Evolutionary conservation across 805 yeast genomes (phyloP).

Genomic region (Lipomyces spencermartinsiae): DNA sequence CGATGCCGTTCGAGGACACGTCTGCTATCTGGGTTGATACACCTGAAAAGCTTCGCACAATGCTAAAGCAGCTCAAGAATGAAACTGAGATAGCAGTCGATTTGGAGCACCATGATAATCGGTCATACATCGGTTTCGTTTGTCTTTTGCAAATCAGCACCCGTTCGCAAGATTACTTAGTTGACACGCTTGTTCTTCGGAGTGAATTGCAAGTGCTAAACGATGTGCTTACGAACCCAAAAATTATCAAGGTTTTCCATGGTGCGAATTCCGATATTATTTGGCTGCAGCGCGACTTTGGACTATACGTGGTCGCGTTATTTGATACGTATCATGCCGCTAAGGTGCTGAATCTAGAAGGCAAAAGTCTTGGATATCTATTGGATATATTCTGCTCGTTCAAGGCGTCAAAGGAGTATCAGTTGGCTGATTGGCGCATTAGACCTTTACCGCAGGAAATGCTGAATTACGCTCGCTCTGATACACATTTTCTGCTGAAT

Average conservation of each 20-base stretch:
- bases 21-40: constrained; percentile 71
- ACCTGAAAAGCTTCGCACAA: constrained; percentile 54
- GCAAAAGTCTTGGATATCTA: constrained; percentile 81
- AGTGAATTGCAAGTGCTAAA: constrained; percentile 73
- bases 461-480: constrained; percentile 88
- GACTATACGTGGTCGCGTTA: constrained; percentile 83
- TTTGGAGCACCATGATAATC: constrained; percentile 92
- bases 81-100: constrained; percentile 84
- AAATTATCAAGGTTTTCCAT: constrained; percentile 84
- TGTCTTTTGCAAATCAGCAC: constrained; percentile 92
- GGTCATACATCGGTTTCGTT: constrained; percentile 88
- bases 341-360: constrained; percentile 75
- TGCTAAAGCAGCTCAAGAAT: constrained; percentile 60
- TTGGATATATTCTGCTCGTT: constrained; percentile 81
- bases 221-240: constrained; percentile 78
- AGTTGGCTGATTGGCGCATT: constrained; percentile 94
- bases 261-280: constrained; percentile 97
- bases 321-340: constrained; percentile 96
- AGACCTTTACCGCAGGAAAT: constrained; percentile 81
- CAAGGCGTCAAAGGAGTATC: constrained; percentile 91
- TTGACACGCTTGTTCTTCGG: constrained; percentile 82
- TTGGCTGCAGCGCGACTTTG: constrained; percentile 96
- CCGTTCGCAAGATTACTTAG: constrained; percentile 78
- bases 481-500: constrained; percentile 87
- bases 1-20: constrained; percentile 69